Base-by-base conservation (phyloP, 2,329 filamentous ascomycete genomes). In the Elsinoe arachidis region DNA sequence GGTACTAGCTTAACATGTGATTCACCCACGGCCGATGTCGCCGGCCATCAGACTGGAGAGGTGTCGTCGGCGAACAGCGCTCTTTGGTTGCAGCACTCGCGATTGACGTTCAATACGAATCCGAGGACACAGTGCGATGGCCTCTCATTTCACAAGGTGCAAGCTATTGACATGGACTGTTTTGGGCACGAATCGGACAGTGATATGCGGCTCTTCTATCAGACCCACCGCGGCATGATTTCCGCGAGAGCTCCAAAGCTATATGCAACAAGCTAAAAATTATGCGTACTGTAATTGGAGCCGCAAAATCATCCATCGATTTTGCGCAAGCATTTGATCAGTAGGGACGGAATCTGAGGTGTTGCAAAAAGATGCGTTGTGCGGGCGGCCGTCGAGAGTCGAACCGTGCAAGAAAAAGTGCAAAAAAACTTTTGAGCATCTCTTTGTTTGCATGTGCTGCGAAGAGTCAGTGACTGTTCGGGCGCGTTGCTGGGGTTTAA, bases 351-450 rank as follows among this genome's bases (percentile, higher is more conserved):
- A 3, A 26, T 6, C 23, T 26, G 23, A 26, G 23, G 23, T 26
- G 23, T 26, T 26, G 23, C 23, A 30, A 30, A 30, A 30, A 30
- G 4, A 30, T 30, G 23, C 3, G 6, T 26, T 26, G 3, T 26
- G 6, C 6, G 23, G 23, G 23, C 23, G 3, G 23, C 23, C 23
- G 23, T 26, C 23, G 23, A 34, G 26, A 52, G 17, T 34, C 26
- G 47, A 37, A 52, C 30, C 47, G 3, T 15, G 26, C 26, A 37
- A 52, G 26, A 26, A 35, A 35, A 54, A 54, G 4, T 21, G 19
- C 34, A 54, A 54, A 54, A 54, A 54, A 54, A 54, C 35, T 37
- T 37, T 38, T 38, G 21, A 54, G 51, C 51, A 38, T 38, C 51
- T 54, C 51, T 54, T 39, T 54, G 41, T 46, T 46, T 46, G 41